Evolutionary conservation across 164 flowering plant species (phyloP), one percentile per base, ranked within the genome.

Genomic region (Liriodendron chinense): DNA sequence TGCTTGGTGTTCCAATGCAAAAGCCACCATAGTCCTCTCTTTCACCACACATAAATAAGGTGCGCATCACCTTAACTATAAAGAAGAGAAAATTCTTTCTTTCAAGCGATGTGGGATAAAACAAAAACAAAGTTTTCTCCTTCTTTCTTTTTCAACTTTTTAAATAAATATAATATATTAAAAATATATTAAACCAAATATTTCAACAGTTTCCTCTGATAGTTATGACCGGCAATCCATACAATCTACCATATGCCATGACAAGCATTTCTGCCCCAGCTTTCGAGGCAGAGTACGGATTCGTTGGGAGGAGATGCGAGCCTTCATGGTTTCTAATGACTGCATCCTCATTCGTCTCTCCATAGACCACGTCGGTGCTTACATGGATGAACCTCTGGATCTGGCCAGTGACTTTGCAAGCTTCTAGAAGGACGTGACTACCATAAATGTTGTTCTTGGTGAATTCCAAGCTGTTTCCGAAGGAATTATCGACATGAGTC

Each of bases 221-320:
- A 12, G 94, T 90, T 21, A 90, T 90, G 21, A 87, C 90, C 62
- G 94, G 94, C 14, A 90, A 77, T 9, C 94, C 94, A 77, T 90
- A 90, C 0, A 92, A 90, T 61, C 92, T 76, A 20, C 89, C 92
- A 85, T 90, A 90, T 13, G 94, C 94, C 94, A 90, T 90, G 25
- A 90, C 93, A 76, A 90, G 90, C 93, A 90, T 90, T 76, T 90
- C 93, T 18, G 93, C 93, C 50, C 93, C 93, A 71, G 93, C 93
- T 79, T 90, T 90, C 21, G 93, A 88, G 0, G 93, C 93, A 49
- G 93, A 90, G 80, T 90, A 90, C 3, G 93, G 93, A 70, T 90
- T 90, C n/a, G 93, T 90, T 7, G 93, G 93, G 25, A 88, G 90
- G 64, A 90, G 88, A 72, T 87, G 91, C 22, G 93, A 90, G 34